Percentiles rank a stretch among this genome's conserved stretches.
Evolutionary conservation across 2,329 filamentous ascomycete species (phyloP).

Genomic region (Didymella glomerata): DNA sequence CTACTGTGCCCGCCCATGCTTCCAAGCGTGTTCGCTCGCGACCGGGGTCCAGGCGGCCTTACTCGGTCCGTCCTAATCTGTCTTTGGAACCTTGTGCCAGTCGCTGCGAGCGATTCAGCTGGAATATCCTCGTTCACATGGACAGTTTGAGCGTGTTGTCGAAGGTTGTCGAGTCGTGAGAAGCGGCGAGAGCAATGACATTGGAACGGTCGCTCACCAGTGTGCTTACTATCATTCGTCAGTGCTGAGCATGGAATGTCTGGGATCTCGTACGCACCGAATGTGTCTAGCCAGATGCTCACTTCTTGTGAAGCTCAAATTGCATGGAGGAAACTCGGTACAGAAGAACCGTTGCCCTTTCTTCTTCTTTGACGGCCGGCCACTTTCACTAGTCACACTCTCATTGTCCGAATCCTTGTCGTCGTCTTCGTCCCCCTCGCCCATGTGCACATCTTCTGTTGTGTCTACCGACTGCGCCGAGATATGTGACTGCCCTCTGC

Average conservation of each 20-base stretch:
- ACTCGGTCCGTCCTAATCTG: conserved; percentile 90
- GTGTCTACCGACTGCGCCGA: conserved; percentile 69
- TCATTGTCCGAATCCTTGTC: conserved; percentile 64
- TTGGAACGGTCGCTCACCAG: conserved; percentile 93
- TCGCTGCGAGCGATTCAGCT: conserved; percentile 89
- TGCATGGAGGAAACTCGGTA: conserved; percentile 92
- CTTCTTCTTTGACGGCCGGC: conserved; percentile 88
- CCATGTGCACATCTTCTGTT: conserved; percentile 78
- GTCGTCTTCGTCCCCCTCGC: conserved; percentile 74
- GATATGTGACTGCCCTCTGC: conserved; percentile 67
- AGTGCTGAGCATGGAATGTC: conserved; percentile 28
- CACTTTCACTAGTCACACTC: conserved; percentile 64
- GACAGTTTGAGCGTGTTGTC: conserved; percentile 96
- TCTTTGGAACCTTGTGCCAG: conserved; percentile 88
- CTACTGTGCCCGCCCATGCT: conserved; percentile 75
- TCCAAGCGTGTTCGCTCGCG: conserved; percentile 78
- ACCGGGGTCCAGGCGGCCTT: conserved; percentile 74
- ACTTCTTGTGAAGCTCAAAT: conserved; percentile 91
- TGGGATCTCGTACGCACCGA: conserved; percentile 64
- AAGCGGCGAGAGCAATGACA: conserved; percentile 95
- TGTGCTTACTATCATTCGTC: conserved; percentile 78
- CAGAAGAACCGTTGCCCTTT: conserved; percentile 97
- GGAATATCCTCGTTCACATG: conserved; percentile 98
- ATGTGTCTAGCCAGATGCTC: conserved; percentile 96
- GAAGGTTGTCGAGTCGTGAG: conserved; percentile 90